Evolutionary conservation across 805 yeast genomes (phyloP), one percentile per base, ranked within the genome.

Genomic region (Starmerella floris): DNA sequence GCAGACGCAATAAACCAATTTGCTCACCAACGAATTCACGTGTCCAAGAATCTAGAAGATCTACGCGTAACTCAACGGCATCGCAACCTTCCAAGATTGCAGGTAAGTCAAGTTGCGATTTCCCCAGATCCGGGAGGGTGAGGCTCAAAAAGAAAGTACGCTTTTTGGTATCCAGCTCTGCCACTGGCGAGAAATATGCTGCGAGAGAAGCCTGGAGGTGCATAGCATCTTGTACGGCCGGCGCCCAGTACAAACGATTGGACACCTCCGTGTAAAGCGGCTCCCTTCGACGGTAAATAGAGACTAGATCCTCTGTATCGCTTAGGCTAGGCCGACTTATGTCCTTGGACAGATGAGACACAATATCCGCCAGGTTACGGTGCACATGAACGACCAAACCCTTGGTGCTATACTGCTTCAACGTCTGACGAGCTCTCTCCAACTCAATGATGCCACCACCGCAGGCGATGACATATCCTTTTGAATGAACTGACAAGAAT

Each of bases 391-490:
- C 67, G 11, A 91, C 97, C 50, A 82, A 70, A 22, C 81, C 82
- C 20, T 63, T 54, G 6, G 63, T 61, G 32, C 60, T 55, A 59
- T 76, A 81, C 6, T 66, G 58, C 52, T 76, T 70, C 59, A 91
- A 67, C 6, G 74, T 51, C 10, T 67, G 67, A 53, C 96, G 73
- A 4, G 93, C 76, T n/a, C 61, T 70, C 6, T 68, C 68, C 31
- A 71, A 71, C 62, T 88, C 97, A 23, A 91, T 94, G 46, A 91
- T 69, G 9, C 99, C 99, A 35, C 99, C 99, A 27, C 99, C 99
- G 39, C 95, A 83, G 0, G 97, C 83, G 42, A 88, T 70, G 20
- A 88, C 81, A 54, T 76, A 67, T 4, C 79, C 79, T 16, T 59
- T 57, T 3, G 70, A 66, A 43, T 64, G 58, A 11, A 57, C 52